These are phyloP conservation scores for Ceratocystis papillata DNA, from an alignment of 2,329 filamentous ascomycete genomes.

Conservation along the genomic window DNA sequence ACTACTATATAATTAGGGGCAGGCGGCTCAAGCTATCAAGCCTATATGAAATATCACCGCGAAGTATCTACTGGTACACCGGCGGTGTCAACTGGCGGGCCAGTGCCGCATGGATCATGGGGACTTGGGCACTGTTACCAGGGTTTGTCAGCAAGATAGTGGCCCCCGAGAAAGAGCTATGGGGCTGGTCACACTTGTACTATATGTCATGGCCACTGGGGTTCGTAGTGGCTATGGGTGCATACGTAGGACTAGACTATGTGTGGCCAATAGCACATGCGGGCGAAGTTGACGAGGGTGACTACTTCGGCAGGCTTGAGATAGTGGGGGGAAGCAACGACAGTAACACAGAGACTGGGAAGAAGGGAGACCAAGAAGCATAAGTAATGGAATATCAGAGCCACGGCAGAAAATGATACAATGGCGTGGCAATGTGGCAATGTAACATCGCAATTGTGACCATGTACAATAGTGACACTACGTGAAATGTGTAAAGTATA, in stretches of 20 bases:
- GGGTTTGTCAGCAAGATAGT: constrained; percentile 33
- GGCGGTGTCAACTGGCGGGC: constrained; percentile 35
- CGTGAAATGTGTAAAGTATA: too few relatives aligned
- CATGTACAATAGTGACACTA: too few relatives aligned
- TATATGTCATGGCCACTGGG: constrained; percentile 28
- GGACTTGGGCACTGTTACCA: constrained; percentile 34
- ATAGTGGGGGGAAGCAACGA: neutral
- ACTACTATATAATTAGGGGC: constrained; percentile 34
- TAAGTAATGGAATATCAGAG: too few relatives aligned
- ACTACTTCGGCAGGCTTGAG: constrained; percentile 29
- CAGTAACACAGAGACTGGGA: neutral
- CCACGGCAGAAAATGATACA: too few relatives aligned
- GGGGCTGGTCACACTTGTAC: constrained; percentile 29
- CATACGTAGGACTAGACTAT: constrained; percentile 26
- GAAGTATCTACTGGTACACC: constrained; percentile 36
- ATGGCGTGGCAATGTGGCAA: too few relatives aligned
- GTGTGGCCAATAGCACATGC: constrained; percentile 26
- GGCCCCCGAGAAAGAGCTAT: constrained; percentile 26
- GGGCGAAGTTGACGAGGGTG: constrained; percentile 27
- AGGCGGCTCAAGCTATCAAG: constrained; percentile 34
- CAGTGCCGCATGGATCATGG: constrained; percentile 35
- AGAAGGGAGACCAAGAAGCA: neutral
- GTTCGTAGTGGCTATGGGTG: constrained; percentile 25
- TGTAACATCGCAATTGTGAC: too few relatives aligned
- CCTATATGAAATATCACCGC: constrained; percentile 32